A percentile compares a stretch with the other conserved stretches of the same genome.
These are phyloP conservation scores for Pestalotiopsis fici DNA, from an alignment of 2,329 filamentous ascomycete species.

Conservation along the genomic window DNA sequence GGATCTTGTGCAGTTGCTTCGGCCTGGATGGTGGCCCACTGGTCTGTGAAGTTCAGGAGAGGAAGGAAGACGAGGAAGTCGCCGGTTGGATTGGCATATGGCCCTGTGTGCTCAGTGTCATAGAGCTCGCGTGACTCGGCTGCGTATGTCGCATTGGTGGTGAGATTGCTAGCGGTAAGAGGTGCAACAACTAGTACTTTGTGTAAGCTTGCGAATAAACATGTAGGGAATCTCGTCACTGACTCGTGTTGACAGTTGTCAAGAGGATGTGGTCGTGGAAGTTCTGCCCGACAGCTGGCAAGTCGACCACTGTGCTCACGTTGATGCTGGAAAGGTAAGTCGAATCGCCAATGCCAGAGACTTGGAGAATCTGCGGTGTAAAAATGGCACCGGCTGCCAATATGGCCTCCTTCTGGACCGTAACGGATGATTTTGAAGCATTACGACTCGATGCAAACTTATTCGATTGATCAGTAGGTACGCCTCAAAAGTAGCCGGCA, in stretches of 20 bases:
- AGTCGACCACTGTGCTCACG: constrained; percentile 27
- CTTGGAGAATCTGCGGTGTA: constrained; percentile 30
- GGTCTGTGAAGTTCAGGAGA: constrained; percentile 4
- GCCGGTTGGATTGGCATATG: constrained; percentile 21
- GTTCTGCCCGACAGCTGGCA: constrained; percentile 33
- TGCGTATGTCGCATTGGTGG: constrained; percentile 20
- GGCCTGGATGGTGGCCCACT: constrained; percentile 12
- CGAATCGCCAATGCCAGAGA: constrained; percentile 34
- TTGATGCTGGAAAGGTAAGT: constrained; percentile 26
- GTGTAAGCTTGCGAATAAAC: not conserved
- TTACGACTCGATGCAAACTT: constrained; percentile 26
- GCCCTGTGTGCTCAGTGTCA: constrained; percentile 20
- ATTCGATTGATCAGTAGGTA: constrained; percentile 4
- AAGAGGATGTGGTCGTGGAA: constrained; percentile 28
- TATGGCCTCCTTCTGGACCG: constrained; percentile 30
- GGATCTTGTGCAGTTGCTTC: constrained; percentile 16
- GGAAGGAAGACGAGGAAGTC: constrained; percentile 17
- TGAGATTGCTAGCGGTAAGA: constrained; percentile 9
- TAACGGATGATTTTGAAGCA: constrained; percentile 18
- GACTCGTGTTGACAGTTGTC: not conserved
- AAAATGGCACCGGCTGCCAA: constrained; percentile 30
- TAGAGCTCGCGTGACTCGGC: constrained; percentile 20
- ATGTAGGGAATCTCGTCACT: not conserved
- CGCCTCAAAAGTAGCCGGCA: not conserved
- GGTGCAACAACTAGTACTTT: not conserved